These are phyloP conservation scores for Bruguiera parviflora DNA, from an alignment of 345 rosid species.

Conservation along the genomic window DNA sequence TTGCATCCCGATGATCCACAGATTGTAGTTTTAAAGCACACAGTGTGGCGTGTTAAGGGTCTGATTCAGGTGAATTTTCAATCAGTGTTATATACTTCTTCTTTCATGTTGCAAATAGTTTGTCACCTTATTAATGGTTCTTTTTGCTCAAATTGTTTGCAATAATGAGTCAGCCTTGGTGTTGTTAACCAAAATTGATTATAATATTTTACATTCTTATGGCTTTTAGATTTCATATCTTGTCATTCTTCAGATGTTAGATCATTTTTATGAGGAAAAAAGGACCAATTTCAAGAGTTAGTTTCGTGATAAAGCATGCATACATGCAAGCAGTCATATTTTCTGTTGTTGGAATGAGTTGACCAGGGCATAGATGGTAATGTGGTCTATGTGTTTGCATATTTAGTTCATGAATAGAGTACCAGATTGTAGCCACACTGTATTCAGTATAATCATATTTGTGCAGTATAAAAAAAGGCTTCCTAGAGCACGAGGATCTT, in stretches of 20 bases:
- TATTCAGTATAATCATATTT: neutral
- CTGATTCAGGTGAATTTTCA: conserved; percentile 65
- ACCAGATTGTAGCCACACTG: too few relatives aligned
- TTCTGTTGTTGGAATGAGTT: too few relatives aligned
- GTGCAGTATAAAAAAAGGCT: too few relatives aligned
- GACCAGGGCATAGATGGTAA: too few relatives aligned
- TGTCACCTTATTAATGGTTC: neutral
- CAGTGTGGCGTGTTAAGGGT: conserved; percentile 98
- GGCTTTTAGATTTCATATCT: neutral
- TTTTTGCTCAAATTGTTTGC: neutral
- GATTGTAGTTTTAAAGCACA: conserved; percentile 84
- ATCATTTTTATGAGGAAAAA: neutral
- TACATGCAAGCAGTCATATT: too few relatives aligned
- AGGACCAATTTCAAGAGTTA: neutral
- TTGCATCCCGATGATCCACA: conserved; percentile 94
- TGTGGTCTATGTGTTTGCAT: too few relatives aligned
- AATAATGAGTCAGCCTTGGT: neutral
- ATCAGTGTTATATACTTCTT: neutral
- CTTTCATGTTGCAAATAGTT: neutral
- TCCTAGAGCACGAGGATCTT: too few relatives aligned
- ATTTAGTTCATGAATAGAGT: too few relatives aligned
- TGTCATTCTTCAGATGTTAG: neutral
- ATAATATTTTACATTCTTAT: too few relatives aligned
- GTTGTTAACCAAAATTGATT: too few relatives aligned
- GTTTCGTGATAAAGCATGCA: neutral